Evolutionary conservation across 208 protist genomes (phyloP).

Genomic region (Trypanosoma vivax): DNA sequence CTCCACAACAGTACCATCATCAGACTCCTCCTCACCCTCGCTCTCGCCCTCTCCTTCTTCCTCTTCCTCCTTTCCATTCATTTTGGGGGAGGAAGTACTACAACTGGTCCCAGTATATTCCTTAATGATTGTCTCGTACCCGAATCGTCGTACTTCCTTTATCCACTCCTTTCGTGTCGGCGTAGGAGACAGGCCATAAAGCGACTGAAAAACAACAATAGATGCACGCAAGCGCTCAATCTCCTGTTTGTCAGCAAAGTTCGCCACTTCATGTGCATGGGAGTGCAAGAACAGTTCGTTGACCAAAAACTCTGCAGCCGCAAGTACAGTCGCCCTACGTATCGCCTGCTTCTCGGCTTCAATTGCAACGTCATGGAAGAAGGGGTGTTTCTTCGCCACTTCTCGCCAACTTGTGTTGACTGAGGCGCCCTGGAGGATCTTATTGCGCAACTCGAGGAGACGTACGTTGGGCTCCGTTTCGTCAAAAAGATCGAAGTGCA

Average conservation of each 20-base stretch:
- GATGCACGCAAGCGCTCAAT: conserved; percentile 3
- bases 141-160: conserved; percentile 1
- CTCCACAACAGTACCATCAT: conserved; percentile 56
- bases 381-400: conserved; percentile 35
- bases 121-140: neutral
- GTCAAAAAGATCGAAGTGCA: conserved; percentile 14
- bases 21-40: conserved; percentile 7
- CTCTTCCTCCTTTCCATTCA: neutral
- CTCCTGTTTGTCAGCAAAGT: conserved; percentile 2
- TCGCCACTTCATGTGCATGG: neutral
- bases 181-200: conserved; percentile 45
- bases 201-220: conserved; percentile 24
- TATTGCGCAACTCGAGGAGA: conserved; percentile 2
- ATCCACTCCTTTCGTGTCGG: conserved; percentile 37
- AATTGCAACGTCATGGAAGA: conserved; percentile 55
- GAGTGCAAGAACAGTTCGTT: neutral
- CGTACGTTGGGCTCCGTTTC: conserved; percentile 9
- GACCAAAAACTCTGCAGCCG: conserved; percentile 37
- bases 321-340: conserved; percentile 26
- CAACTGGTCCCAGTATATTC: neutral
- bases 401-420: conserved; percentile 23
- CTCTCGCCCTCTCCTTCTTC: conserved; percentile 1
- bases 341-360: conserved; percentile 40
- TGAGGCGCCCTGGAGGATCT: conserved; percentile 14
- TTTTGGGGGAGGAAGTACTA: neutral